Conservation (phyloP, 1,284 basidiomycete species). For the Boletellus dicymbophilus region DNA sequence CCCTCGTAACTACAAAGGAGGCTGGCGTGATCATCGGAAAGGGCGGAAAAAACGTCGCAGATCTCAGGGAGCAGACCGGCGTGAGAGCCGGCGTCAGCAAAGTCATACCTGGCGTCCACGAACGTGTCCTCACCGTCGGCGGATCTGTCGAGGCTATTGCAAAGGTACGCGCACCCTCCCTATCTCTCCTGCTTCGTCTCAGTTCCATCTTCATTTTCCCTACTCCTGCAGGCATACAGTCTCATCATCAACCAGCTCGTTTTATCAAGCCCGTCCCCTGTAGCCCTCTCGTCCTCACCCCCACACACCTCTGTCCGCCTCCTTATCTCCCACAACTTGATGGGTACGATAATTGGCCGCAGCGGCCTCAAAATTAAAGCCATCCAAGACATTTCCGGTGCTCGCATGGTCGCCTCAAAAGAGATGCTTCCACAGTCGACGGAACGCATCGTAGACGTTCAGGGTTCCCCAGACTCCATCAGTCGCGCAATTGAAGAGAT, state of each 20-base stretch:
- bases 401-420: slow-evolving; percentile 97
- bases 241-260: slow-evolving; percentile 95
- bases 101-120: slow-evolving; percentile 96
- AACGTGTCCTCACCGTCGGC: slow-evolving; percentile 93
- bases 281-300: slow-evolving; percentile 60
- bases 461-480: slow-evolving; percentile 90
- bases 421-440: slow-evolving; percentile 99
- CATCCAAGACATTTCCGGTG: slow-evolving; percentile 97
- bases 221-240: slow-evolving; percentile 76
- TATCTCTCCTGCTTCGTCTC: not conserved
- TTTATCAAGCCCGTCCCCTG: slow-evolving; percentile 69
- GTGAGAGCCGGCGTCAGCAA: slow-evolving; percentile 99
- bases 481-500: slow-evolving; percentile 93
- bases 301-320: slow-evolving; percentile 91
- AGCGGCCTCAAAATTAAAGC: slow-evolving; percentile 99
- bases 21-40: slow-evolving; percentile 98
- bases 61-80: slow-evolving; percentile 91
- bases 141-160: slow-evolving; percentile 92
- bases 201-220: not conserved
- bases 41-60: slow-evolving; percentile 95
- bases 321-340: slow-evolving; percentile 97
- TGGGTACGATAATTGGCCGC: slow-evolving; percentile 99
- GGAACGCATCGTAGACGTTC: slow-evolving; percentile 96
- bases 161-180: slow-evolving; percentile 55
- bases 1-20: slow-evolving; percentile 95